Base-by-base conservation (phyloP, 1,284 basidiomycete genomes). In the Vanrija sp. region DNA sequence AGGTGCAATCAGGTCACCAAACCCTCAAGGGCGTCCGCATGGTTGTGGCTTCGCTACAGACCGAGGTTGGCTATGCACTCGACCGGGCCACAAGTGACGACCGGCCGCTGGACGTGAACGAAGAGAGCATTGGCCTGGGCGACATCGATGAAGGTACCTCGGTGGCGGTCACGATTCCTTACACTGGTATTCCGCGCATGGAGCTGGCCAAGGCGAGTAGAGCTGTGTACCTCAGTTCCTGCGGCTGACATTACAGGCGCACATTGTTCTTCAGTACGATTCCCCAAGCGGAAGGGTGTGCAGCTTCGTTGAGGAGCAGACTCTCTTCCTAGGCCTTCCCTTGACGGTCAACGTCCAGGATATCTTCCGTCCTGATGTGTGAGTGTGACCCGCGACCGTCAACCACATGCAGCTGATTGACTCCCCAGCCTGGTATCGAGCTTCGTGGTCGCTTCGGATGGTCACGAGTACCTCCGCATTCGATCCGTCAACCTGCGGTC, bases 331-430 rank as follows among this genome's bases (percentile, higher is more conserved):
- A 53, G 67, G 71, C 8, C 60, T 77, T 16, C 75, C 76, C 0
- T 53, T 77, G 37, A 73, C 75, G 4, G 75, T 77, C 54, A 77
- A 77, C 50, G 76, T 77, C 1, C 76, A 77, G 53, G 76, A 77
- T 59, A 75, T 75, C 57, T 77, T 77, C 69, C 52, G 76, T 19
- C 69, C 73, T 2, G 56, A 70, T 3, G 66, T 67, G 74, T 75
- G 41, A 60, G 71, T 20, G 8, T 20, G 18, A 24, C 51, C n/a
- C n/a, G 4, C 3, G 5, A 10, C 12, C 23, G 16, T 44, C n/a
- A 31, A 12, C 20, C 16, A 19, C 36, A 47, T 44, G 9, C 25
- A 0, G 48, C 20, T 41, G 18, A 39, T 49, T 50, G n/a, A 57
- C 31, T 10, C 12, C n/a, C 4, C 52, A 77, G 74, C 27, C 60